phyloP scores from a whole-genome alignment of 192 early-diverging fungal species.

The Mortierella hygrophila region DNA sequence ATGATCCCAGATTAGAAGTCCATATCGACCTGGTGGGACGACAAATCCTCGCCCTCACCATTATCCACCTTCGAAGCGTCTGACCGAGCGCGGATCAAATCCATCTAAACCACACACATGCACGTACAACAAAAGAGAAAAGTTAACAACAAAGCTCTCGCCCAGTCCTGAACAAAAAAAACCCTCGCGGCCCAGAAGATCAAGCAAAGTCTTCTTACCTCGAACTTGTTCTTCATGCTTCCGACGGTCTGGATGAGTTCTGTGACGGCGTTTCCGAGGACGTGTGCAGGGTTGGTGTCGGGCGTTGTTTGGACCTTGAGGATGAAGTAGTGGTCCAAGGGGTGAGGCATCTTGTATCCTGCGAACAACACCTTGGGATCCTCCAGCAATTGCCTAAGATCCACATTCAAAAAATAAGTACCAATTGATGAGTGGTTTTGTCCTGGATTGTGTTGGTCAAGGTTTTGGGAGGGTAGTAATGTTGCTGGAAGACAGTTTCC shows the following conservation, averaged over 20 bases:
- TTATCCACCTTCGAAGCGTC: constrained; percentile 60
- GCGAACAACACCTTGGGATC: constrained; percentile 95
- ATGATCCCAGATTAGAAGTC: constrained; percentile 64
- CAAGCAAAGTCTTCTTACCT: constrained; percentile 49
- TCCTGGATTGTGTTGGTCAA: no score
- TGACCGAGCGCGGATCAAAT: constrained; percentile 57
- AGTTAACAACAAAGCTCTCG: not conserved
- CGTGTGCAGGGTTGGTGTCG: constrained; percentile 87
- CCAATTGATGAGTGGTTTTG: no score
- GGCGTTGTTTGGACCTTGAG: constrained; percentile 94
- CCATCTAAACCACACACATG: constrained; percentile 32
- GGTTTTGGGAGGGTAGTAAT: no score
- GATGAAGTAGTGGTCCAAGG: constrained; percentile 91
- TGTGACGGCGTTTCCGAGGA: constrained; percentile 82
- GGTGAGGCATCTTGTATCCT: constrained; percentile 97
- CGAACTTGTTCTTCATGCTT: constrained; percentile 87
- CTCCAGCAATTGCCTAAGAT: constrained; percentile 82
- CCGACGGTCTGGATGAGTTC: constrained; percentile 83
- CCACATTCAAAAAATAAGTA: no score
- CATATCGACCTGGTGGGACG: constrained; percentile 72
- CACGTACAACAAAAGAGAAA: not conserved
- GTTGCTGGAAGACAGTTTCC: not conserved
- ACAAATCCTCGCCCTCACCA: constrained; percentile 56
- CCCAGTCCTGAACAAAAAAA: not conserved
- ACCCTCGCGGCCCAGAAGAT: no score